Percentiles rank a stretch among this genome's conserved stretches.
phyloP scores from a whole-genome alignment of 2,329 filamentous ascomycete genomes.

The Incumbomyces lentus region DNA sequence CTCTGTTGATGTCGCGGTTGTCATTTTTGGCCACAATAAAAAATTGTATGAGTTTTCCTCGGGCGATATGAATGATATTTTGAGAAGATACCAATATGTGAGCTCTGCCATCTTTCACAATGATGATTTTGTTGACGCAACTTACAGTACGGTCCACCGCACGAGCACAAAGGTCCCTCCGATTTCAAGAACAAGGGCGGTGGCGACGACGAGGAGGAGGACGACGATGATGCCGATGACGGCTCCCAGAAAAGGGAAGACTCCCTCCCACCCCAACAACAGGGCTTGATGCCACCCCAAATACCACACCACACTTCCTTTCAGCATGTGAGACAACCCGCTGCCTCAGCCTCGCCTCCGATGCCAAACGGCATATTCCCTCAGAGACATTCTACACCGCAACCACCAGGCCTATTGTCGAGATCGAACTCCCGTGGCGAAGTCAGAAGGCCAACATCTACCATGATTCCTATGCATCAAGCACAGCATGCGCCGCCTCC shows the following conservation, averaged over 20 bases:
- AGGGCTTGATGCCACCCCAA: conserved; percentile 56
- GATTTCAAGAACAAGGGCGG: conserved; percentile 75
- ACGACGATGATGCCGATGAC: conserved; percentile 60
- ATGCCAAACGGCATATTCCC: conserved; percentile 68
- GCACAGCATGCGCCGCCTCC: conserved; percentile 50
- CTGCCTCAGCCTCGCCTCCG: conserved; percentile 79
- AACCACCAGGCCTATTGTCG: conserved; percentile 59
- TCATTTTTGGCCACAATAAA: conserved; percentile 98
- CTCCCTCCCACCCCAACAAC: conserved; percentile 39
- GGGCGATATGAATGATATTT: conserved; percentile 79
- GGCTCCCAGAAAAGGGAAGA: conserved; percentile 60
- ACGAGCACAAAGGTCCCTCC: conserved; percentile 89
- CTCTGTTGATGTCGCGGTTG: conserved; percentile 95
- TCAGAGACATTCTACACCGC: conserved; percentile 68
- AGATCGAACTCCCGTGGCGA: conserved; percentile 73
- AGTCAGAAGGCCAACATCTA: conserved; percentile 62
- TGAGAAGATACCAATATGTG: conserved; percentile 84
- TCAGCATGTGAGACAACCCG: conserved; percentile 69
- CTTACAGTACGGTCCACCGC: conserved; percentile 71
- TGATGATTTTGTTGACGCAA: conserved; percentile 8
- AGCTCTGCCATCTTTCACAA: conserved; percentile 29
- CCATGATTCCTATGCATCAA: conserved; percentile 56
- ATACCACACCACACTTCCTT: conserved; percentile 60
- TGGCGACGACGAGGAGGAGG: conserved; percentile 68
- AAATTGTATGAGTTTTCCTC: conserved; percentile 98